A percentile compares a stretch with the other conserved stretches of the same genome.
phyloP scores from a whole-genome alignment of 2,329 filamentous ascomycete species.

The Fusarium nisikadoi region DNA sequence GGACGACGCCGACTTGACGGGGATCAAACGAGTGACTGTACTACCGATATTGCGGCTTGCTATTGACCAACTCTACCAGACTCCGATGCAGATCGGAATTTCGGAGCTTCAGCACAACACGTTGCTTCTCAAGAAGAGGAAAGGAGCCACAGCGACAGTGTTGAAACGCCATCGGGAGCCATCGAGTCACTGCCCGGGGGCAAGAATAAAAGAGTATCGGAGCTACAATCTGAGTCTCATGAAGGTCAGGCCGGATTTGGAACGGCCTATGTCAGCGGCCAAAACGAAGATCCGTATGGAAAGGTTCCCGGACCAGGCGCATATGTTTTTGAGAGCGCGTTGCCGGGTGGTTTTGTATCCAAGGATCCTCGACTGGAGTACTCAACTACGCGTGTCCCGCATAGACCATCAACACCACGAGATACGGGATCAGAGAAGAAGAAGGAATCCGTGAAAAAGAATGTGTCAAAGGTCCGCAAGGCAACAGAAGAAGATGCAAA shows the following conservation, averaged over 20 bases:
- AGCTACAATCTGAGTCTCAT: background rate
- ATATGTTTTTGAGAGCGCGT: no score
- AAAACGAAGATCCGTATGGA: no score
- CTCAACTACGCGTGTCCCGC: fast-evolving
- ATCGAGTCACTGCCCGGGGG: fast-evolving
- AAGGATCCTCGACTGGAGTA: background rate
- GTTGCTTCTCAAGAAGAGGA: fast-evolving
- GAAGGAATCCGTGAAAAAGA: fast-evolving
- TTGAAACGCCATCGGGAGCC: fast-evolving
- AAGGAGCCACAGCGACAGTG: fast-evolving
- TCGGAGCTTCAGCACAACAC: fast-evolving
- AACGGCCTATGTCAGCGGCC: no score
- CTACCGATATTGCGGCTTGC: background rate
- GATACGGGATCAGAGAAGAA: fast-evolving
- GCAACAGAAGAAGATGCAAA: background rate
- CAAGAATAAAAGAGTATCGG: background rate
- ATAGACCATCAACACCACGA: fast-evolving
- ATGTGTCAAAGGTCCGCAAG: fast-evolving
- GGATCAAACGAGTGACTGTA: background rate
- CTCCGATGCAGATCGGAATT: fast-evolving
- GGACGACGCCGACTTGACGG: background rate
- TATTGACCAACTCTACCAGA: fast-evolving
- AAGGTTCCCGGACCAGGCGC: no score
- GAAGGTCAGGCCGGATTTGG: no score
- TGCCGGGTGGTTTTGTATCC: no score